Percentiles rank a stretch among this genome's conserved stretches.
phyloP scores from a whole-genome alignment of 208 protist species.

The Trypanosoma lewisi region DNA sequence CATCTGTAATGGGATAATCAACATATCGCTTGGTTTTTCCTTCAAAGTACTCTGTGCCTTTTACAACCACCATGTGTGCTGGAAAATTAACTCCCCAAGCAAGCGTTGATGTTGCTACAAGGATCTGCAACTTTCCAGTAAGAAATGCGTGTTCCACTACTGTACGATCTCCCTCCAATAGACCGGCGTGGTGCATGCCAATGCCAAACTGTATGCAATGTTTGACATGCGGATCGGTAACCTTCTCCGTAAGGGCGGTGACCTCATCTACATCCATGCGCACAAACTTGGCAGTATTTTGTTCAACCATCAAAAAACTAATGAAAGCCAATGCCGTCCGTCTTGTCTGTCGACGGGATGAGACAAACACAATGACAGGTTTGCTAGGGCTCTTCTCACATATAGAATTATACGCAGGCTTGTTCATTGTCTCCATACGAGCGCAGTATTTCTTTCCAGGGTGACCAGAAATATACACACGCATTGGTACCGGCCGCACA shows the following conservation, averaged over 20 bases:
- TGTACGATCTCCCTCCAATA: constrained; percentile 79
- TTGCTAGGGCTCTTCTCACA: constrained; percentile 91
- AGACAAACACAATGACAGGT: constrained; percentile 99
- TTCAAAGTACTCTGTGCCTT: constrained; percentile 99
- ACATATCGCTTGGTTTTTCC: constrained; percentile 96
- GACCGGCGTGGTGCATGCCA: constrained; percentile 99
- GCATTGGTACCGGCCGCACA: constrained; percentile 98
- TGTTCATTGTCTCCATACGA: constrained; percentile 99
- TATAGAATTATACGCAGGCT: constrained; percentile 98
- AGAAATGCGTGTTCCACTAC: constrained; percentile 95
- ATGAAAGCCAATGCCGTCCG: constrained; percentile 99
- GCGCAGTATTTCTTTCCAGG: constrained; percentile 98
- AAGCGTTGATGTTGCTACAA: constrained; percentile 98
- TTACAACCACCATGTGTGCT: constrained; percentile 99
- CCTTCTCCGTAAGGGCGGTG: constrained; percentile 48
- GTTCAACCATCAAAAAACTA: constrained; percentile 89
- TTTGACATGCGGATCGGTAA: constrained; percentile 90
- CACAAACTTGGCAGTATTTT: constrained; percentile 93
- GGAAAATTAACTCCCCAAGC: constrained; percentile 99
- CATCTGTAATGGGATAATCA: constrained; percentile 99
- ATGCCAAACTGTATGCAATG: constrained; percentile 98
- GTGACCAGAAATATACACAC: constrained; percentile 96
- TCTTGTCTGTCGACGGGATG: constrained; percentile 97
- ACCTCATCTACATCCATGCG: constrained; percentile 90
- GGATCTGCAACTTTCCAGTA: constrained; percentile 94